These are phyloP conservation scores for Podosphaera xanthii DNA, from an alignment of 2,329 filamentous ascomycete genomes.

Conservation along the genomic window DNA sequence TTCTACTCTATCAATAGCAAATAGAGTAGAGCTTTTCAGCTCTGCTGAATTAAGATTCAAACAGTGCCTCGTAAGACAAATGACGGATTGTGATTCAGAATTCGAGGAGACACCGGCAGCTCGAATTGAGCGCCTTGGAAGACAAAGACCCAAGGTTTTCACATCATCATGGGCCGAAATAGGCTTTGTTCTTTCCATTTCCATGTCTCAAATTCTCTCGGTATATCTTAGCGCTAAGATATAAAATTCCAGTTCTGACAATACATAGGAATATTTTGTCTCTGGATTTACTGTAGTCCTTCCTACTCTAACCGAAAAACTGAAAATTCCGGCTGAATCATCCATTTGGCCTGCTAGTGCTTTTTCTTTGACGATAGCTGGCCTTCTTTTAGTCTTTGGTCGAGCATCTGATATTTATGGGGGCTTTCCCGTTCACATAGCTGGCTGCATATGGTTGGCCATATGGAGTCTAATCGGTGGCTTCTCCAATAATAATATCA, in stretches of 20 bases:
- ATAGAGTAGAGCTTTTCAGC: too few relatives aligned
- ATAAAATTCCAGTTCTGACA: background rate
- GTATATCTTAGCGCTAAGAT: conserved; percentile 15
- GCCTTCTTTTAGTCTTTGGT: conserved; percentile 39
- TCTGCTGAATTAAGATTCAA: background rate
- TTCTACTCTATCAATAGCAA: too few relatives aligned
- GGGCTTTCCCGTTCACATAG: conserved; percentile 34
- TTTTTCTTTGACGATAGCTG: conserved; percentile 30
- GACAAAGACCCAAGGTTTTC: conserved; percentile 32
- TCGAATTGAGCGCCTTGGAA: conserved; percentile 30
- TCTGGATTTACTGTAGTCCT: conserved; percentile 56
- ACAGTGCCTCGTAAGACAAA: background rate
- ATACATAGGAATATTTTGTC: conserved; percentile 35
- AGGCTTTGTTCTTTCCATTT: conserved; percentile 34
- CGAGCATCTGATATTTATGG: conserved; percentile 39
- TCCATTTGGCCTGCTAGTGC: conserved; percentile 41
- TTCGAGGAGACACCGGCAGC: conserved; percentile 14
- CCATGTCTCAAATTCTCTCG: conserved; percentile 33
- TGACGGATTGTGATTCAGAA: background rate
- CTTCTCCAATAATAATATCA: conserved; percentile 41
- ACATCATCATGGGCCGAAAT: conserved; percentile 27
- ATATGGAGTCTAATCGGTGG: conserved; percentile 48
- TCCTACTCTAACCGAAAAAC: conserved; percentile 35
- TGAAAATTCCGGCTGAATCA: conserved; percentile 37
- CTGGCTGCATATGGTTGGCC: conserved; percentile 38